phyloP scores from a whole-genome alignment of 2,329 filamentous ascomycete genomes.

The Aspergillus flavus region DNA sequence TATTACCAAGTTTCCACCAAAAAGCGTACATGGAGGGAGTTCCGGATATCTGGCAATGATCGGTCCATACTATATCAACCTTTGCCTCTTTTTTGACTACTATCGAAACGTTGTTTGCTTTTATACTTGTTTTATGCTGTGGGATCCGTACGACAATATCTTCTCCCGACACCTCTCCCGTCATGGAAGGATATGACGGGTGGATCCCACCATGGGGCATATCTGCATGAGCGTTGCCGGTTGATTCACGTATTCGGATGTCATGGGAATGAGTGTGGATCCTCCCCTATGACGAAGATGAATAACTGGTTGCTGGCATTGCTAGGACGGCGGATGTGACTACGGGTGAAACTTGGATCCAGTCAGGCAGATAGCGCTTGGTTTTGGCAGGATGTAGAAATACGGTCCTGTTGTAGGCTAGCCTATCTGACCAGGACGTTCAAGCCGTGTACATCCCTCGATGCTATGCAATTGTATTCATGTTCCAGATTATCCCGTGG shows the following conservation, averaged over 20 bases:
- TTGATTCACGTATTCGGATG: constrained; percentile 17
- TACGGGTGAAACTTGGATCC: constrained; percentile 7
- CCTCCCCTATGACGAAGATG: constrained; percentile 18
- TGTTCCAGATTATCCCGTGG: background rate
- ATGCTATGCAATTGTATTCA: constrained; percentile 8
- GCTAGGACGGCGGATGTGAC: constrained; percentile 14
- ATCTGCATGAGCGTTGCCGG: constrained; percentile 18
- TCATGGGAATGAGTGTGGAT: constrained; percentile 9
- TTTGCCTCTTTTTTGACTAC: constrained; percentile 38
- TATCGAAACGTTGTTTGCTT: constrained; percentile 44
- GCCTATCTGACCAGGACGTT: background rate
- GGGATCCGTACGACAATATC: constrained; percentile 29
- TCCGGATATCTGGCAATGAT: constrained; percentile 81
- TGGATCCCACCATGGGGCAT: constrained; percentile 12
- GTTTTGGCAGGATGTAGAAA: constrained; percentile 2
- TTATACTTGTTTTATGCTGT: constrained; percentile 34
- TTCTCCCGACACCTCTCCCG: constrained; percentile 16
- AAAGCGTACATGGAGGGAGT: constrained; percentile 64
- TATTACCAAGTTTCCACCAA: constrained; percentile 19
- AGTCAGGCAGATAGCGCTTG: background rate
- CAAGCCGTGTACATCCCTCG: constrained; percentile 10
- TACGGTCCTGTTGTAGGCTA: constrained; percentile 1
- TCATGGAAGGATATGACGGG: constrained; percentile 12
- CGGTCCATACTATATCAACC: constrained; percentile 46
- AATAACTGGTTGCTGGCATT: constrained; percentile 16